phyloP scores from a whole-genome alignment of 495 filamentous ascomycete species.

The Penicillium simplicissimum region DNA sequence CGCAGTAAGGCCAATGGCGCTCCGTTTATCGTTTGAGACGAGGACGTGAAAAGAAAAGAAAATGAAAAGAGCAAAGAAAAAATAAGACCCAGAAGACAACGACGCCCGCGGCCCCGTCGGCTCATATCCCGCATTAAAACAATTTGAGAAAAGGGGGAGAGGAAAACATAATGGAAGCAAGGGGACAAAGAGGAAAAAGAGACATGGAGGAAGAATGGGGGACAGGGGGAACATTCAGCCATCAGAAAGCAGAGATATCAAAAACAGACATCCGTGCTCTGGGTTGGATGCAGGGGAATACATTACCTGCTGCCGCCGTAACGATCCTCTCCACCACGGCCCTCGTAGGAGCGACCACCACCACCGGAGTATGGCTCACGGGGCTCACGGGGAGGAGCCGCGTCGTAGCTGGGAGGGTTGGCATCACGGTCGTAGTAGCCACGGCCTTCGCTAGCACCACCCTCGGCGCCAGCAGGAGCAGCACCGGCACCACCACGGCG shows the following conservation, averaged over 20 bases:
- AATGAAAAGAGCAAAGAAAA: constrained; percentile 13
- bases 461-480: constrained; percentile 27
- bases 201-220: neutral
- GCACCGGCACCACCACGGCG: constrained; percentile 50
- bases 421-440: constrained; percentile 28
- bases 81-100: constrained; percentile 34
- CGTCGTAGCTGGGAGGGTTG: constrained; percentile 44
- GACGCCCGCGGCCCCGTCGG: constrained; percentile 39
- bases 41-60: constrained; percentile 34
- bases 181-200: constrained; percentile 14
- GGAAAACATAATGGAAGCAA: neutral
- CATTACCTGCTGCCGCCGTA: constrained; percentile 48
- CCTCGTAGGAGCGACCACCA: constrained; percentile 52
- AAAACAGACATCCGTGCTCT: constrained; percentile 9
- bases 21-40: constrained; percentile 36
- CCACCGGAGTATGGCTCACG: constrained; percentile 58
- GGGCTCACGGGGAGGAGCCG: constrained; percentile 60
- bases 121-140: constrained; percentile 41
- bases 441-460: constrained; percentile 46
- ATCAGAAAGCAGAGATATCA: constrained; percentile 17
- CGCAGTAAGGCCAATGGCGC: constrained; percentile 34
- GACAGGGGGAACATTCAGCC: constrained; percentile 18
- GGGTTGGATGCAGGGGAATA: constrained; percentile 19
- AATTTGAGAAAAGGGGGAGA: constrained; percentile 28
- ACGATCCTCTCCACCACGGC: constrained; percentile 47